phyloP scores from a whole-genome alignment of 345 rosid genomes.

The Populus simonii region DNA sequence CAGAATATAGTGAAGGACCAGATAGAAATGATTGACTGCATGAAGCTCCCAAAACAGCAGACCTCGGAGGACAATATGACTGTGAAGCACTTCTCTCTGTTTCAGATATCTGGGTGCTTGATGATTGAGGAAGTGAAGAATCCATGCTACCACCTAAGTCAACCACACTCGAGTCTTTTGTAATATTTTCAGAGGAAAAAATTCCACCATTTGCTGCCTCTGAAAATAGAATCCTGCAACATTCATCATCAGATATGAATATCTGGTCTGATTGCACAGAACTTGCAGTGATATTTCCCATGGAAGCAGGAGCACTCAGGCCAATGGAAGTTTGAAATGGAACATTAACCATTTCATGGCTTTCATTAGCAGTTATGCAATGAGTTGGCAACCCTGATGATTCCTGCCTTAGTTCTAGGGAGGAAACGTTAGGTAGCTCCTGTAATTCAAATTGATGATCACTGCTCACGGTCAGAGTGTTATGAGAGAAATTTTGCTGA shows the following conservation, averaged over 20 bases:
- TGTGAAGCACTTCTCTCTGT: slow-evolving; percentile 35
- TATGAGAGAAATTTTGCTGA: slow-evolving; percentile 37
- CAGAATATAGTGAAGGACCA: slow-evolving; percentile 31
- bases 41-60: slow-evolving; percentile 43
- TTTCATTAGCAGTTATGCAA: slow-evolving; percentile 38
- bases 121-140: slow-evolving; percentile 33
- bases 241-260: slow-evolving; percentile 81
- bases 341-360: slow-evolving; percentile 37
- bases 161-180: slow-evolving; percentile 36
- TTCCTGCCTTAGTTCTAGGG: slow-evolving; percentile 46
- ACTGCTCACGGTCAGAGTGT: slow-evolving; percentile 28
- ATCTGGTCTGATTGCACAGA: slow-evolving; percentile 46
- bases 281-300: slow-evolving; percentile 35
- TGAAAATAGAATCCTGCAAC: slow-evolving; percentile 70
- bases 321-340: slow-evolving; percentile 48
- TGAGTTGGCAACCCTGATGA: slow-evolving; percentile 47
- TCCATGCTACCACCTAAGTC: slow-evolving; percentile 33
- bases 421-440: slow-evolving; percentile 41
- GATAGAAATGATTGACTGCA: slow-evolving; percentile 40
- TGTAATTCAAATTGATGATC: slow-evolving; percentile 52
- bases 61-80: slow-evolving; percentile 39
- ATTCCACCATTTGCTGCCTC: slow-evolving; percentile 46
- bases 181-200: slow-evolving; percentile 40
- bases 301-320: slow-evolving; percentile 41
- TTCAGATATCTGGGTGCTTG: slow-evolving; percentile 42